Evolutionary conservation across 495 filamentous ascomycete species (phyloP).

Genomic region (Trichoderma asperelloides): DNA sequence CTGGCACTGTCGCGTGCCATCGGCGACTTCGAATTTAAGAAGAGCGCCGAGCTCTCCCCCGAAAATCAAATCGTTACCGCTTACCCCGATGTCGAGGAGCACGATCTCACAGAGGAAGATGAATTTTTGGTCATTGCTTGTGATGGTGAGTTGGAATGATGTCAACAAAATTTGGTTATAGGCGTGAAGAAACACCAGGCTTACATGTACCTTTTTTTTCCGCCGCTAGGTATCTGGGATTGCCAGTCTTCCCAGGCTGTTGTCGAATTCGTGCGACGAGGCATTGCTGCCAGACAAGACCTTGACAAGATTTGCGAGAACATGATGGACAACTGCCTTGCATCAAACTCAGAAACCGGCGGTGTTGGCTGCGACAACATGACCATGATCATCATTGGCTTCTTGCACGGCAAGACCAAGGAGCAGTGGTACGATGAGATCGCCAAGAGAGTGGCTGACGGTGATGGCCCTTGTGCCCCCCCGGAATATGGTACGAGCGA

Average conservation of each 20-base stretch:
- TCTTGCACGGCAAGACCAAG: slow-evolving; percentile 84
- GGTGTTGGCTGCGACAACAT: slow-evolving; percentile 99
- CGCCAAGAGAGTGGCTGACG: slow-evolving; percentile 85
- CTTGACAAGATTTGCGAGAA: slow-evolving; percentile 93
- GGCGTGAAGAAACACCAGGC: slow-evolving; percentile 9
- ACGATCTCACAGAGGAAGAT: slow-evolving; percentile 86
- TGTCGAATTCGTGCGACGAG: slow-evolving; percentile 90
- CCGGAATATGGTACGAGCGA: slow-evolving; percentile 90
- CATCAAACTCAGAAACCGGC: slow-evolving; percentile 93
- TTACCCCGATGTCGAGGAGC: slow-evolving; percentile 83
- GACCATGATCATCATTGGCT: slow-evolving; percentile 89
- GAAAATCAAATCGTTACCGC: slow-evolving; percentile 98
- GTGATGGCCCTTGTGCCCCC: slow-evolving; percentile 96
- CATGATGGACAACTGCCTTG: slow-evolving; percentile 99
- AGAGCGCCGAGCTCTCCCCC: slow-evolving; percentile 89
- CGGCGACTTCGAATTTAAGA: slow-evolving; percentile 99
- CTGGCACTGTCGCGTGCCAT: slow-evolving; percentile 96
- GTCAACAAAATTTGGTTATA: neutral
- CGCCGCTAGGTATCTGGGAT: slow-evolving; percentile 93
- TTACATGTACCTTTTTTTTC: slow-evolving; percentile 16
- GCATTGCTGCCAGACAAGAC: slow-evolving; percentile 90
- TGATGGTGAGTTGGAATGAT: slow-evolving; percentile 58
- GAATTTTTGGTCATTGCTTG: slow-evolving; percentile 96
- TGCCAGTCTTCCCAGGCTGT: slow-evolving; percentile 97
- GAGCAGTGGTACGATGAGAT: slow-evolving; percentile 97